Evolutionary conservation across 345 rosid species (phyloP), one percentile per base, ranked within the genome.

Genomic region (Alliaria petiolata): DNA sequence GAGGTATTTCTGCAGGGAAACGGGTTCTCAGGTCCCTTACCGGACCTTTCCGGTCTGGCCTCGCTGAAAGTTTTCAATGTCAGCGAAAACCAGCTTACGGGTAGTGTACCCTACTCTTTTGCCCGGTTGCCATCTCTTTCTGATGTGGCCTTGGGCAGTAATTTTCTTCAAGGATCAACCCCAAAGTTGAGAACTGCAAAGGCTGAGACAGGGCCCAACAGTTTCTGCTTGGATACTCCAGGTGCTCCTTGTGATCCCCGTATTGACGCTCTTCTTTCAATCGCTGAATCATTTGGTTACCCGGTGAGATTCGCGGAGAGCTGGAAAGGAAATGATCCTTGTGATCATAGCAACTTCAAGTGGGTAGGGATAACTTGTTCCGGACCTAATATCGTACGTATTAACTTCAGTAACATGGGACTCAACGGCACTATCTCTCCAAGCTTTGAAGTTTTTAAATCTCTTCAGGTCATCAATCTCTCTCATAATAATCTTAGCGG

Each of bases 301-400:
- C 95, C 97, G 0, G 66, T 16, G 20, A 74, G 39, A 13, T 75
- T 89, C 52, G 91, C 97, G 12, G 22, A 75, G 30, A 51, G 19
- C 2, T 91, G 95, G 97, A 57, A 75, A 56, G 90, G 85, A 22
- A 91, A 91, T 46, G 70, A 85, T 78, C 87, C 95, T 68, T 91
- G 92, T 80, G 8, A 22, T n/a, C n/a, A 17, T 45, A 1, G n/a
- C 7, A 26, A 0, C 7, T 14, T 7, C 28, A 16, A 5, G 0
- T 91, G 97, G 95, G 15, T 26, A 0, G 92, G 97, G 45, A 82
- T 91, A 44, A 30, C 80, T 0, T 91, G 97, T 70, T 46, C 51
- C 1, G 78, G 63, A 39, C 75, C 56, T 17, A 54, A 76, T 58
- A 70, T 88, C 20, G 72, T 69, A 0, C 72, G 79, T 31, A 71